These are phyloP conservation scores for Flaveria brownii DNA, from an alignment of 129 eudicot genomes.

Conservation along the genomic window DNA sequence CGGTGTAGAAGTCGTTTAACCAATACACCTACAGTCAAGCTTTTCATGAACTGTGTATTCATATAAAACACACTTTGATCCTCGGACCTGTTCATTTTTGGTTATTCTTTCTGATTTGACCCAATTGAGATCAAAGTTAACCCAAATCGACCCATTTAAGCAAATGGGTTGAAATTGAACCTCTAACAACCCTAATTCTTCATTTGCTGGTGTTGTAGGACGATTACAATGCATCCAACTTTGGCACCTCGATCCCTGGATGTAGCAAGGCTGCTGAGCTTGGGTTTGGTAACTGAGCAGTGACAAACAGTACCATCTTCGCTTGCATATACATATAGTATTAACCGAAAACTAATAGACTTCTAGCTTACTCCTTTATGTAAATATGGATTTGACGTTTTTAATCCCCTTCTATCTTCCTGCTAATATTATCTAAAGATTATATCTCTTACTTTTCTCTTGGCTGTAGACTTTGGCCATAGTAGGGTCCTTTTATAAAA, in stretches of 20 bases:
- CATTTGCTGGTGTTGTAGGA: conserved; percentile 29
- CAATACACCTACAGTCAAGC: not conserved
- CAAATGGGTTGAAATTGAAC: not conserved
- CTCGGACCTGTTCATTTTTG: not conserved
- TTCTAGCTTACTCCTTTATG: conserved; percentile 18
- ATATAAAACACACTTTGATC: not conserved
- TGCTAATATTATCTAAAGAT: not conserved
- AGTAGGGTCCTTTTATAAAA: conserved; percentile 26
- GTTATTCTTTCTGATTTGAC: not conserved
- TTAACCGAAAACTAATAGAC: not conserved
- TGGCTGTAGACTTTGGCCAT: conserved; percentile 23
- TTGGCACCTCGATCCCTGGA: conserved; percentile 27
- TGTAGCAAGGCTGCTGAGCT: conserved; percentile 24
- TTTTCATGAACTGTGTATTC: not conserved
- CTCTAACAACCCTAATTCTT: not conserved
- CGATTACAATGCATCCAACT: conserved; percentile 32
- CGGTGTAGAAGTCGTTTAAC: not conserved
- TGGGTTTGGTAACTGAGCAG: conserved; percentile 32
- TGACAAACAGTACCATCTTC: conserved; percentile 21
- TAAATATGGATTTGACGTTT: conserved; percentile 32
- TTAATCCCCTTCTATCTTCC: not conserved
- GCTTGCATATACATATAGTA: conserved; percentile 32
- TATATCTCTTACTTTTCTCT: not conserved
- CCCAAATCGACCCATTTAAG: not conserved
- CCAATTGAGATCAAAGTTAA: not conserved